These are phyloP conservation scores for Areca catechu DNA, from an alignment of 176 grass and related monocot genomes.

Conservation along the genomic window DNA sequence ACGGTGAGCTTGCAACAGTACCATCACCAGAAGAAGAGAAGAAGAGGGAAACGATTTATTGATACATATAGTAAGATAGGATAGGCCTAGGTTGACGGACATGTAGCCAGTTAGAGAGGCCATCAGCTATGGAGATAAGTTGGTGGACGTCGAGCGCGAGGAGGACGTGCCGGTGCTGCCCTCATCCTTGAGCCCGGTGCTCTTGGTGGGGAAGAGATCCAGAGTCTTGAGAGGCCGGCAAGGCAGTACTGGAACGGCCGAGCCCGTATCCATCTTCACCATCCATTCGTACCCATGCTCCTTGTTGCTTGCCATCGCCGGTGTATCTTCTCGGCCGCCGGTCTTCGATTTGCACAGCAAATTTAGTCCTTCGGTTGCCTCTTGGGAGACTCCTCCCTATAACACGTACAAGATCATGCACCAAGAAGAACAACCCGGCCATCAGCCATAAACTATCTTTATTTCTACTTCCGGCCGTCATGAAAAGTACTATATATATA, in stretches of 20 bases:
- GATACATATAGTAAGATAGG: no score
- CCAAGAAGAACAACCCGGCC: no score
- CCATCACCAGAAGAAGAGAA: no score
- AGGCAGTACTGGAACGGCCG: not conserved
- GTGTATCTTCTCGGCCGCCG: not conserved
- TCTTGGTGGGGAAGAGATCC: constrained; percentile 74
- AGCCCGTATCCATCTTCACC: not conserved
- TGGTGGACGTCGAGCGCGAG: not conserved
- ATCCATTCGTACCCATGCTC: constrained; percentile 12
- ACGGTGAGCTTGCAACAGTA: no score
- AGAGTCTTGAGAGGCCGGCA: constrained; percentile 79
- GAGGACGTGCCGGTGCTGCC: constrained; percentile 16
- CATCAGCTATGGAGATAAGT: not conserved
- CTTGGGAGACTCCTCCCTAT: not conserved
- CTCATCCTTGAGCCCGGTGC: constrained; percentile 45
- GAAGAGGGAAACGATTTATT: no score
- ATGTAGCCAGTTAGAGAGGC: not conserved
- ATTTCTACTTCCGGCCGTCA: no score
- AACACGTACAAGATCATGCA: no score
- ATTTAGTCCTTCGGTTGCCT: constrained; percentile 3
- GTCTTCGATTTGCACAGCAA: not conserved
- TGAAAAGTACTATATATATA: no score
- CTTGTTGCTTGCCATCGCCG: not conserved
- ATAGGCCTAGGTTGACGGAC: no score
- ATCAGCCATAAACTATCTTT: no score